Evolutionary conservation across 2,329 filamentous ascomycete genomes (phyloP), one percentile per base, ranked within the genome.

Genomic region (Ophiostoma tasmaniense): DNA sequence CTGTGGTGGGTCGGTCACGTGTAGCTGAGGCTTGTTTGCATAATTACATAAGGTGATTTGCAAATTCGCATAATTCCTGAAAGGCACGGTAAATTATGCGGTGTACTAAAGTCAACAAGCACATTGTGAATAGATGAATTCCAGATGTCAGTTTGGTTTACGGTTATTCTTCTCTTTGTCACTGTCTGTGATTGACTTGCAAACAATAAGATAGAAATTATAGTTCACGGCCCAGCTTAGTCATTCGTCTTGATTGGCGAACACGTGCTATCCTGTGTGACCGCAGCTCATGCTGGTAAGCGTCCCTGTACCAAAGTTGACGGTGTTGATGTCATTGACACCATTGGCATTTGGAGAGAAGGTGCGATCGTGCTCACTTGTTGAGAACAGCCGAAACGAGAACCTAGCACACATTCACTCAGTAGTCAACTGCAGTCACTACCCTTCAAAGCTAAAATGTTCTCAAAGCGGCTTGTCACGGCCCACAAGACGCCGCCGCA

Each of bases 1-100:
- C 55, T 66, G 7, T 52, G 25, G 69, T 68, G 69, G 69, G 66
- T 52, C 69, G 22, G 13, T 68, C 69, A 70, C 69, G 69, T 70
- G 69, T 55, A 25, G 35, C 35, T 3, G n/a, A 14, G 0, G 22
- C 17, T 8, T 62, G 10, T 7, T 20, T 45, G 50, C n/a, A 25
- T 55, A 13, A 22, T 55, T 55, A 55, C 50, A 25, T 55, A 39
- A 39, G 1, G 2, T 39, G 13, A 14, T 39, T 39, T 39, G 37
- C 13, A 39, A 50, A 50, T 55, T 11, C 25, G n/a, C 50, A 55
- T 55, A 55, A 55, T 45, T 45, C 20, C 42, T n/a, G 39, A 20
- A 5, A 45, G 17, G 8, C 33, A n/a, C 7, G 42, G 17, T 6
- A 7, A 6, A 45, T 20, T 4, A 45, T 17, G 42, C 17, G 17